Evolutionary conservation across 2,329 filamentous ascomycete species (phyloP), one percentile per base, ranked within the genome.

Genomic region (Aspergillus nomiae): DNA sequence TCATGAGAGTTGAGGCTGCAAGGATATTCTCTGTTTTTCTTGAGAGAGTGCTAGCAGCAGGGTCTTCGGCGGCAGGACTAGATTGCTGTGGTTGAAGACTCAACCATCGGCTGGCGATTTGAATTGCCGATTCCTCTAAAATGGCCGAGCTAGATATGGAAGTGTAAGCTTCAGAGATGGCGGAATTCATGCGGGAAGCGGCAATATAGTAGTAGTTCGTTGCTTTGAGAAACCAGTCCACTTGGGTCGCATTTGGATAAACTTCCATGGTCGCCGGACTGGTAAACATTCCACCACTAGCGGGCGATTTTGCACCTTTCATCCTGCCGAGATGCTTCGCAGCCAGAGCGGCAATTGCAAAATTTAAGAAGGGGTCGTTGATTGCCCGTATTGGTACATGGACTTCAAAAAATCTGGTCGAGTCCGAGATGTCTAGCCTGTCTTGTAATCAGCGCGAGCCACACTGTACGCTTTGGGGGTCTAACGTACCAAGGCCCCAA

Each of bases 201-300:
- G 85, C 85, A 65, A 81, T 80, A 64, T 87, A 85, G 72, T 88
- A 88, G 69, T 88, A 88, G 59, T 86, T 85, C 0, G 85, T 84
- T 2, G 83, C 85, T 64, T 87, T 86, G 69, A 87, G 85, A 61
- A 82, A 83, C 86, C 86, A 88, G 67, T 88, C 84, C 6, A 85
- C 78, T 26, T 79, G 71, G 26, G 73, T 70, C 0, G 78, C 72
- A 56, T 83, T 82, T 19, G 84, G 65, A 65, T 84, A 85, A 2
- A 80, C 70, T 69, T 87, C 84, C 76, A 84, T 85, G 3, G 78
- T 78, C 14, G 84, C 81, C 60, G 83, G 83, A 16, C 69, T 73
- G 1, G 73, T 73, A 26, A 70, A 71, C 60, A 76, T 69, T 2
- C 69, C 72, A 14, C 67, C 68, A 8, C 60, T 62, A 3, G 56